These are phyloP conservation scores for Scheffersomyces titani DNA, from an alignment of 1,139 yeast species.

Conservation along the genomic window DNA sequence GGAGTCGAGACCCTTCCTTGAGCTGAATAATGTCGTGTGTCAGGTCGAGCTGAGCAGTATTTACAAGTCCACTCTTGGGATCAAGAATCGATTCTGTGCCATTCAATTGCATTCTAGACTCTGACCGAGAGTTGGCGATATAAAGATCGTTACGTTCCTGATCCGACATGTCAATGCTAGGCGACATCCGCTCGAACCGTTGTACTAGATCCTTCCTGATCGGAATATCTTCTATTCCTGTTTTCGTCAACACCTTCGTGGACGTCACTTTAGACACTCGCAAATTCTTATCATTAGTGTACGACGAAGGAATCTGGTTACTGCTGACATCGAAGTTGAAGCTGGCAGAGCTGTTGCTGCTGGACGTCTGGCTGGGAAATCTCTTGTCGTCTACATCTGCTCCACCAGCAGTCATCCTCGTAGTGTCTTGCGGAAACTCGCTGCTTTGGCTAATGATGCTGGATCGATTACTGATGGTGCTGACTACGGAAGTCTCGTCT, in stretches of 20 bases:
- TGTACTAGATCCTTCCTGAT: slow-evolving; percentile 31
- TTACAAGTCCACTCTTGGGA: slow-evolving; percentile 13
- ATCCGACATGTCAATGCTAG: neutral
- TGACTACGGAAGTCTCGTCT: slow-evolving; percentile 17
- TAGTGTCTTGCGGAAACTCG: neutral
- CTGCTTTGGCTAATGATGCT: slow-evolving; percentile 20
- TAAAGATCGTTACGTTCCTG: slow-evolving; percentile 15
- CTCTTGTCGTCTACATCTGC: slow-evolving; percentile 1
- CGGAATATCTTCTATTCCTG: slow-evolving; percentile 28
- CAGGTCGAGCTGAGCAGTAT: neutral
- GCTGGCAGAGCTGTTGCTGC: slow-evolving; percentile 1
- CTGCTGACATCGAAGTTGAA: slow-evolving; percentile 9
- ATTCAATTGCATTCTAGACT: neutral
- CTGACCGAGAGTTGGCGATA: slow-evolving; percentile 9
- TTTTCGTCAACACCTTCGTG: slow-evolving; percentile 13
- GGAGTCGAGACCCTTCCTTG: neutral
- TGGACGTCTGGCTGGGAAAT: neutral
- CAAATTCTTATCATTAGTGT: slow-evolving; percentile 5
- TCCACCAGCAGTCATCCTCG: slow-evolving; percentile 1
- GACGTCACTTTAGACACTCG: slow-evolving; percentile 22
- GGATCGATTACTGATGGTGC: slow-evolving; percentile 29
- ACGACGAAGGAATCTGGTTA: slow-evolving; percentile 1
- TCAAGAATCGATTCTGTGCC: slow-evolving; percentile 18
- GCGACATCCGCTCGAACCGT: slow-evolving; percentile 7
- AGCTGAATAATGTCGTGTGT: neutral